Evolutionary conservation across 345 rosid species (phyloP).

Genomic region (Camelina laxa): DNA sequence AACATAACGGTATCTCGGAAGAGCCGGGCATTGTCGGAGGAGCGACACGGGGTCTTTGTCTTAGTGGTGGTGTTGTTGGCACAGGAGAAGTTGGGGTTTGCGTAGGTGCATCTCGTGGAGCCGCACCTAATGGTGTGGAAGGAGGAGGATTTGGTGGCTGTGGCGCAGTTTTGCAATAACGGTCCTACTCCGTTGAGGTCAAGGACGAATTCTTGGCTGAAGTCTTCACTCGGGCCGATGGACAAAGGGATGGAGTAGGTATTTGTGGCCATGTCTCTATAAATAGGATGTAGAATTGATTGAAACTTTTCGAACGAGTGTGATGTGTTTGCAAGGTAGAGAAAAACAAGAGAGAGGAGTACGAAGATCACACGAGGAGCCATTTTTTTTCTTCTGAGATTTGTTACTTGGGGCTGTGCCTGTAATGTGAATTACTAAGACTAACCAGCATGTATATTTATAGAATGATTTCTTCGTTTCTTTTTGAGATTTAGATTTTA

Average conservation of each 20-base stretch:
- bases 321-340: constrained; percentile 17
- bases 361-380: constrained; percentile 12
- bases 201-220: background rate
- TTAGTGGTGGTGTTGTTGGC: background rate
- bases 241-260: background rate
- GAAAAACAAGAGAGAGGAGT: constrained; percentile 4
- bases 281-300: background rate
- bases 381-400: background rate
- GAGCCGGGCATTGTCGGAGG: constrained; percentile 3
- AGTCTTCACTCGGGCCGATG: background rate
- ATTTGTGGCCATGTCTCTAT: constrained; percentile 6
- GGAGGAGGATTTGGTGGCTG: constrained; percentile 3
- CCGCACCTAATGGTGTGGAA: constrained; percentile 28
- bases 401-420: background rate
- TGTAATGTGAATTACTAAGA: constrained; percentile 2
- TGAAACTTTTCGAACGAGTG: constrained; percentile 1
- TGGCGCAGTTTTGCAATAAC: background rate
- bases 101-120: constrained; percentile 26
- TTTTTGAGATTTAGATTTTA: background rate
- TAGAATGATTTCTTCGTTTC: background rate
- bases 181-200: constrained; percentile 28
- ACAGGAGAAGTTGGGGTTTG: constrained; percentile 5
- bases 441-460: background rate
- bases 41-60: background rate
- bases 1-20: constrained; percentile 1